These are phyloP conservation scores for Chaetomium globosum DNA, from an alignment of 2,329 filamentous ascomycete genomes.

Conservation along the genomic window DNA sequence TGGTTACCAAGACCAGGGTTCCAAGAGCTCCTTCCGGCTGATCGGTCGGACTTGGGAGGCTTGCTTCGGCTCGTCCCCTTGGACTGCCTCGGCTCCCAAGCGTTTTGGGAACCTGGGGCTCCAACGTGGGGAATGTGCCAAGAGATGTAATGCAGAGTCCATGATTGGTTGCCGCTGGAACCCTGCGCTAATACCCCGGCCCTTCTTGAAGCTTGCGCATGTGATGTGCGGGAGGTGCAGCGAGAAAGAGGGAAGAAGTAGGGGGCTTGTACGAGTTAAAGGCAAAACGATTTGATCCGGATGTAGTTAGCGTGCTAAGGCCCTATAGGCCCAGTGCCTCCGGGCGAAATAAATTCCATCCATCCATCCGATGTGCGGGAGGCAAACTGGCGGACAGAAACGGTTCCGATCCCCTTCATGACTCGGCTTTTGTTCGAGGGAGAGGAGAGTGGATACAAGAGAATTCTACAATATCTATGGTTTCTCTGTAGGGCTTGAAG, in stretches of 20 bases:
- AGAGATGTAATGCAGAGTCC: slow-evolving; percentile 19
- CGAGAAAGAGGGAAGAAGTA: no score
- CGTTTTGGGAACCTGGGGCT: slow-evolving; percentile 25
- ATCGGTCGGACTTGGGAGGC: slow-evolving; percentile 14
- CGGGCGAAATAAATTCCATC: no score
- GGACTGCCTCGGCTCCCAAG: slow-evolving; percentile 32
- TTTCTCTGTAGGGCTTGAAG: no score
- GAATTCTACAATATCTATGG: no score
- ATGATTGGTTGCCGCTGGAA: slow-evolving; percentile 29
- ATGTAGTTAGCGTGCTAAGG: no score
- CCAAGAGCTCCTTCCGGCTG: slow-evolving; percentile 8
- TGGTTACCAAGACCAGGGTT: slow-evolving; percentile 4
- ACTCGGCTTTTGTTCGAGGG: neutral
- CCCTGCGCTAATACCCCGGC: slow-evolving; percentile 5
- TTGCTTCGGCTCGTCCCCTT: slow-evolving; percentile 25
- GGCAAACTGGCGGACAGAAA: no score
- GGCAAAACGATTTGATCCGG: no score
- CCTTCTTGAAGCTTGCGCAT: slow-evolving; percentile 4
- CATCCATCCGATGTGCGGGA: neutral
- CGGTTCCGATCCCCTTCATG: neutral
- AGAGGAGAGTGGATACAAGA: neutral
- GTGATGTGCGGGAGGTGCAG: neutral
- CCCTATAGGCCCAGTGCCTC: no score
- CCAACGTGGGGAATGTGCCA: slow-evolving; percentile 27
- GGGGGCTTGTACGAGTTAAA: no score